phyloP scores from a whole-genome alignment of 2,329 filamentous ascomycete species.

The Colletotrichum orchidophilum region DNA sequence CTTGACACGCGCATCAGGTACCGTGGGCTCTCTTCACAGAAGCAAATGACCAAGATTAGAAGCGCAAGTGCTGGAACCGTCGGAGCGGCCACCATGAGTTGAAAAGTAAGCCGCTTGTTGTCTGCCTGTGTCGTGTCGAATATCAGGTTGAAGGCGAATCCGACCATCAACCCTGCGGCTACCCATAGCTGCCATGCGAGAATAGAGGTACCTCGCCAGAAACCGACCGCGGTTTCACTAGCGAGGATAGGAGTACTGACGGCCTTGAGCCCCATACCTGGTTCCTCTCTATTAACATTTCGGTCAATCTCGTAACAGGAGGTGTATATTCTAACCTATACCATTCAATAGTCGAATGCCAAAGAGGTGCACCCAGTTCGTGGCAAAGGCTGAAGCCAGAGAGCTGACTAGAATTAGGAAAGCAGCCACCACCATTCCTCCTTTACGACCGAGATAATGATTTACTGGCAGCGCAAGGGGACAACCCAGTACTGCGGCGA shows the following conservation, averaged over 20 bases:
- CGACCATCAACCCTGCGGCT: slow-evolving; percentile 48
- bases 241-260: slow-evolving; percentile 58
- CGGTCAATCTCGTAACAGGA: not conserved
- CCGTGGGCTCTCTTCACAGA: slow-evolving; percentile 51
- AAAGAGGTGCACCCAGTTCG: slow-evolving; percentile 45
- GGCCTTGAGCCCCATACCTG: slow-evolving; percentile 59
- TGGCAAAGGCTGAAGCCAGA: slow-evolving; percentile 46
- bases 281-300: not conserved
- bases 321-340: slow-evolving; percentile 43
- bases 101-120: slow-evolving; percentile 32
- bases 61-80: slow-evolving; percentile 46
- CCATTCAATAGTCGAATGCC: slow-evolving; percentile 49
- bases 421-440: slow-evolving; percentile 50
- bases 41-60: slow-evolving; percentile 42
- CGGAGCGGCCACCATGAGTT: slow-evolving; percentile 48
- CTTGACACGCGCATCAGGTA: slow-evolving; percentile 50
- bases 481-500: slow-evolving; percentile 49
- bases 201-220: slow-evolving; percentile 58
- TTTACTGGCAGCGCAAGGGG: slow-evolving; percentile 52
- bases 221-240: slow-evolving; percentile 56
- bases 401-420: slow-evolving; percentile 51
- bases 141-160: slow-evolving; percentile 48
- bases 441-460: slow-evolving; percentile 50
- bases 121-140: slow-evolving; percentile 39
- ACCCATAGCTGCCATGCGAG: slow-evolving; percentile 58